Base-by-base conservation (phyloP, 164 flowering plant genomes). In the Euptelea pleiosperma region DNA sequence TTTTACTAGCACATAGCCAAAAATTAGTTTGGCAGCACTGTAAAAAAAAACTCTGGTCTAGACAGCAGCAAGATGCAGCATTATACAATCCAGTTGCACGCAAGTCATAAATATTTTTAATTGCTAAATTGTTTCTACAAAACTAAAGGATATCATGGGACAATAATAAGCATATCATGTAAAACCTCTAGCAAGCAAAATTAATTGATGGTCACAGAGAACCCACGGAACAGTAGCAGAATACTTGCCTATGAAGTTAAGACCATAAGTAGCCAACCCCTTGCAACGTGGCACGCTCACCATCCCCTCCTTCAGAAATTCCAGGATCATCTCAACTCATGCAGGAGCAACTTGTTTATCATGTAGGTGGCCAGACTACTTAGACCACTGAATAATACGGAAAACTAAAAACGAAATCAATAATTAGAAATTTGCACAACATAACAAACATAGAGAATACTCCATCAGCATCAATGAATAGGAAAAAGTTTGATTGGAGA, bases 191-290 rank as follows among this genome's bases (percentile, higher is more conserved):
- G 25, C 53, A 52, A 42, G 29, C 24, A 67, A 35, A 60, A 26
- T 26, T 29, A 57, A 59, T 48, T 34, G 35, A 47, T 59, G 64
- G 59, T 41, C 60, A 66, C 26, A 24, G n/a, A n/a, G n/a, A n/a
- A n/a, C n/a, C n/a, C 53, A 51, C 6, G 54, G 30, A 66, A 47
- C 60, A 63, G 45, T 62, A 57, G 70, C 51, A 72, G 66, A 68
- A 72, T 62, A 81, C 84, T 77, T 83, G 85, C 82, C 83, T 75
- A 79, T 56, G 58, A 36, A 46, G 63, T 37, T 52, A 58, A 60
- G 55, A 39, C n/a, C 56, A 54, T 64, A 30, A 31, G 52, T 8
- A n/a, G n/a, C n/a, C n/a, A n/a, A n/a, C n/a, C 66, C 43, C 52
- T 52, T 14, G 55, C 57, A 62, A 68, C 25, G 53, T 55, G 65